Evolutionary conservation across 1,139 yeast species (phyloP), one percentile per base, ranked within the genome.

Genomic region (Zygoascus sp.): DNA sequence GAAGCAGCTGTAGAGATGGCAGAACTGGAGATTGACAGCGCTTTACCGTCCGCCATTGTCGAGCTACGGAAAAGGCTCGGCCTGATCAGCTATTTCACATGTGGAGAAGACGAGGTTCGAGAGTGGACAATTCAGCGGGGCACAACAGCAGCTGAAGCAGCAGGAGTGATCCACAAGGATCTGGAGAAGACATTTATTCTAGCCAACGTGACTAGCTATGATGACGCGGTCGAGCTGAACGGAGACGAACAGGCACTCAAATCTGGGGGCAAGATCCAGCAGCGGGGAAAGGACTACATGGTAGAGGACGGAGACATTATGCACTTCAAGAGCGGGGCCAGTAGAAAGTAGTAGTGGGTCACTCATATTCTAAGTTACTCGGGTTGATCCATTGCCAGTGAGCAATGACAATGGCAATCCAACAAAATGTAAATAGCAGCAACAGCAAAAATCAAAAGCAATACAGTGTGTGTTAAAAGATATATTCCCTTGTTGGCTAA

Each of bases 161-260:
- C 96, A 0, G 92, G 89, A 2, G 80, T 83, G 28, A 88, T 88
- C 51, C 96, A 88, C 61, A 80, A 85, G 5, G 96, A 88, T 63
- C 70, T 88, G 47, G 81, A 81, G 58, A 77, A 79, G 54, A 83
- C 94, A 0, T 88, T 88, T 59, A 80, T 88, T 47, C 76, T 76
- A 56, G 92, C 92, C 4, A 81, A 86, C 58, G 85, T 89, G 46
- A 81, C 81, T 69, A 62, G 60, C 36, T 58, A 49, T 42, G 58
- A 57, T 9, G 68, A 66, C 45, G 53, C 57, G 11, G 53, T 64
- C 2, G 56, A 48, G 5, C 45, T 40, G 13, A 43, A 52, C 5
- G 72, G 70, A 15, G 60, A 65, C 47, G 69, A 65, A 32, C 43
- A 54, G 4, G 50, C 44, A 17, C 51, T 66, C 17, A 55, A 56